Percentiles rank a stretch among this genome's conserved stretches.
These are phyloP conservation scores for Penicillium sp. DNA, from an alignment of 2,329 filamentous ascomycete genomes.

Conservation along the genomic window DNA sequence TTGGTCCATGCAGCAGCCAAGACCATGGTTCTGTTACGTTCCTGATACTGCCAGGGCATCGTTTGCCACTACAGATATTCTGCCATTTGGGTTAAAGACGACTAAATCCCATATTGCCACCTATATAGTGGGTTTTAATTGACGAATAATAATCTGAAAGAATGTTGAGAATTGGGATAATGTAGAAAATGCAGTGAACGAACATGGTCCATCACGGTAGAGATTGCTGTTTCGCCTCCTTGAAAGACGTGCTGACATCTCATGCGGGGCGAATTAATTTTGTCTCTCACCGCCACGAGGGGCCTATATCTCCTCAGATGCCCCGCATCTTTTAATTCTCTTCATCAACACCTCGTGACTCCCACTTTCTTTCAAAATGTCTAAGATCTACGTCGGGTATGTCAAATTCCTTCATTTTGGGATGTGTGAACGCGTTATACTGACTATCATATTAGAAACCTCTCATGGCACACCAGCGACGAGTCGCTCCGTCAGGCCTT, in stretches of 20 bases:
- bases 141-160: not conserved
- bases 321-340: constrained; percentile 9
- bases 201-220: not conserved
- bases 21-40: not conserved
- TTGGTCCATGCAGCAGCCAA: not conserved
- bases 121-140: not conserved
- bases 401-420: not conserved
- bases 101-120: not conserved
- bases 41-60: not conserved
- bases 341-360: constrained; percentile 5
- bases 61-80: not conserved
- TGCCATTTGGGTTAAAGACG: not conserved
- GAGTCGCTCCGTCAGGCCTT: constrained; percentile 9
- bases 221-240: not conserved
- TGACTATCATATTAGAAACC: constrained; percentile 5
- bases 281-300: constrained; percentile 6
- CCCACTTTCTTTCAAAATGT: constrained; percentile 9
- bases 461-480: constrained; percentile 13
- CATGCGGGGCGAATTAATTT: constrained; percentile 3
- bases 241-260: not conserved
- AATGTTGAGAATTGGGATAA: not conserved
- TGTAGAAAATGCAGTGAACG: not conserved
- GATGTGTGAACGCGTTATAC: not conserved
- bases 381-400: constrained; percentile 17
- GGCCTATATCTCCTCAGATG: constrained; percentile 3